Evolutionary conservation across 2,329 filamentous ascomycete species (phyloP).

Genomic region (Incumbomyces lentus): DNA sequence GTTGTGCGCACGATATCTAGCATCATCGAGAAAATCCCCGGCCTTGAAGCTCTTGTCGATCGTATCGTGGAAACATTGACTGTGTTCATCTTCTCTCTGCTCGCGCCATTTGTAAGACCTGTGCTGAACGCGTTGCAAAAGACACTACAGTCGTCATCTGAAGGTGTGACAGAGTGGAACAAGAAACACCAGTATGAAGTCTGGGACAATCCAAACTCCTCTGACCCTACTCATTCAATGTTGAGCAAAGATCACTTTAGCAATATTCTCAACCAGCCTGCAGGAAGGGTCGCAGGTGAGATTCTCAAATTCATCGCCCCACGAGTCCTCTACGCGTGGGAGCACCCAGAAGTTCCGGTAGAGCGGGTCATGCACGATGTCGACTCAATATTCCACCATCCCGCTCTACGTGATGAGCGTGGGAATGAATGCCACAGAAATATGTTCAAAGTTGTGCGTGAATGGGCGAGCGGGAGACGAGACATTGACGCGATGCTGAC

Average conservation of each 20-base stretch:
- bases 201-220: conserved; percentile 65
- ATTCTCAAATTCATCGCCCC: conserved; percentile 82
- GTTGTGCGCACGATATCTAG: conserved; percentile 79
- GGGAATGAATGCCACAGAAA: conserved; percentile 64
- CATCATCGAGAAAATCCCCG: conserved; percentile 84
- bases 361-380: conserved; percentile 77
- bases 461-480: conserved; percentile 62
- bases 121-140: conserved; percentile 82
- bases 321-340: conserved; percentile 84
- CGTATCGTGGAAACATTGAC: conserved; percentile 90
- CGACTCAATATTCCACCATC: conserved; percentile 79
- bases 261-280: conserved; percentile 65
- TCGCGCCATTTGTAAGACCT: conserved; percentile 84
- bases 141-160: conserved; percentile 74
- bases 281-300: conserved; percentile 61
- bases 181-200: conserved; percentile 67
- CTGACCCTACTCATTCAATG: conserved; percentile 73
- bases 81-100: conserved; percentile 77
- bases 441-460: conserved; percentile 80
- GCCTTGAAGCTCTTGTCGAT: conserved; percentile 77
- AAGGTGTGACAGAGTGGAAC: conserved; percentile 56
- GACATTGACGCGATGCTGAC: conserved; percentile 66
- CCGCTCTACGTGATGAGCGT: conserved; percentile 63
- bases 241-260: conserved; percentile 78
- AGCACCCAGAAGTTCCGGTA: conserved; percentile 71